Base-by-base conservation (phyloP, 1,139 yeast genomes). In the Sugiyamaella sp. region DNA sequence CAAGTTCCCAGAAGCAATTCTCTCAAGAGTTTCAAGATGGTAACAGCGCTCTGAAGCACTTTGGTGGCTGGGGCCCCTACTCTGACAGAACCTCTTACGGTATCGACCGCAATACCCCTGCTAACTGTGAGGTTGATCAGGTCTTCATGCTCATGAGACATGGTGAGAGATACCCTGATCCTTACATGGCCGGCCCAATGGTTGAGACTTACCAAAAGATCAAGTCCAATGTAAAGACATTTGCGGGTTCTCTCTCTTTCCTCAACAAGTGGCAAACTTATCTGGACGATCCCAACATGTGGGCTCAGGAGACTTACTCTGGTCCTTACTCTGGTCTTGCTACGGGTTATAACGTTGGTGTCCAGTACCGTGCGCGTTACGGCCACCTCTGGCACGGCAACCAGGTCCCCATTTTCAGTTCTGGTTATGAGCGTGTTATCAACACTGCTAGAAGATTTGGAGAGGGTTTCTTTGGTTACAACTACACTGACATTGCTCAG, bases 71-170 rank as follows among this genome's bases (percentile, higher is more conserved):
- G 49, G 80, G 78, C 1, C 82, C 82, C 3, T 78, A 70, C 56
- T 64, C 73, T 25, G 63, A 70, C 43, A 71, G 73, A 27, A 67
- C 71, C 10, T 78, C 79, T 10, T 74, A 64, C 55, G 82, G 82
- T 5, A 69, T 79, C 43, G 65, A 68, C 47, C 65, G 71, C 4
- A 72, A 70, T 22, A 61, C 71, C 1, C 89, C 90, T 8, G 73
- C 66, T 2, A 74, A 75, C 47, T 80, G 88, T 64, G 66, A 72
- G 8, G 74, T 85, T 46, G 84, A 82, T 57, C 89, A 84, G 66
- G 87, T 84, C n/a, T 84, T 82, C 60, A 69, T 82, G 57, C 70
- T 82, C 49, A 75, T 79, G 55, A 79, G 93, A 65, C 93, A 86
- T 63, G 93, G 91, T n/a, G 90, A 85, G 64, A 74, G 93, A 62